These are phyloP conservation scores for Suillus fuscotomentosus DNA, from an alignment of 768 basidiomycete genomes.

Conservation along the genomic window DNA sequence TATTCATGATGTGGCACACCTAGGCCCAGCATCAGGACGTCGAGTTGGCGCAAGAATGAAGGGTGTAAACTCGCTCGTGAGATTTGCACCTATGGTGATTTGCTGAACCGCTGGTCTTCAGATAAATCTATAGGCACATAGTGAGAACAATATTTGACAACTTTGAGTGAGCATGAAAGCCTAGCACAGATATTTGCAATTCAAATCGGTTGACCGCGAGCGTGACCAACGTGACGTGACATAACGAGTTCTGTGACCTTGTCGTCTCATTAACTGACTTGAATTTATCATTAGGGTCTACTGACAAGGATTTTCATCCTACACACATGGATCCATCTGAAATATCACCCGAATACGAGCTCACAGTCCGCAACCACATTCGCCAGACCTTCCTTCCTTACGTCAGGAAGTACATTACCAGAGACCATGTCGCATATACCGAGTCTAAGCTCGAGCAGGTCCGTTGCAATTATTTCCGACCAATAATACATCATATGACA, in stretches of 20 bases:
- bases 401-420: slow-evolving; percentile 49
- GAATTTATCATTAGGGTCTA: neutral
- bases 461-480: neutral
- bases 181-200: neutral
- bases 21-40: neutral
- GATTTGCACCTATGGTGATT: neutral
- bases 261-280: neutral
- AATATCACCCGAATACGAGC: slow-evolving; percentile 16
- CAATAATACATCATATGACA: neutral
- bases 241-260: no score
- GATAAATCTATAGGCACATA: neutral
- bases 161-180: neutral
- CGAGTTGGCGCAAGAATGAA: neutral
- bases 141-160: neutral
- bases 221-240: neutral
- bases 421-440: slow-evolving; percentile 55
- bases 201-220: neutral
- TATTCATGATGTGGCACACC: neutral
- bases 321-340: slow-evolving; percentile 5
- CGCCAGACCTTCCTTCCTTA: slow-evolving; percentile 55
- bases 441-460: slow-evolving; percentile 48
- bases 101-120: neutral
- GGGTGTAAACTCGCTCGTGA: neutral
- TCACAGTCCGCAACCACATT: slow-evolving; percentile 43
- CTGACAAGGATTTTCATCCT: slow-evolving; percentile 34